Evolutionary conservation across 148 eudicot genomes (phyloP).

Genomic region (Pharnaceum exiguum): DNA sequence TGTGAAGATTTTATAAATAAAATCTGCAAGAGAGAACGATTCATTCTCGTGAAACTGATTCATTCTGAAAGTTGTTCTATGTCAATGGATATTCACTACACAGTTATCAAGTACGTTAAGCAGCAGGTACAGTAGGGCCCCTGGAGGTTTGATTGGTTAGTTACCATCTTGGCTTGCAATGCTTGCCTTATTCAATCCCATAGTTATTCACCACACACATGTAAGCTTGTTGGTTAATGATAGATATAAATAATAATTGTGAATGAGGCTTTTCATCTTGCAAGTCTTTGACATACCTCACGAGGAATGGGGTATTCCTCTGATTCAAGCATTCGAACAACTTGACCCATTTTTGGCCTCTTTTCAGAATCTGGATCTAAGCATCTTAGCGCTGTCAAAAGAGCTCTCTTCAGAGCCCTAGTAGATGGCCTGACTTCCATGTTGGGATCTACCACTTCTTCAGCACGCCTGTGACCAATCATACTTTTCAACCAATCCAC

Average conservation of each 20-base stretch:
- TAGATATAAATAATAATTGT: neutral
- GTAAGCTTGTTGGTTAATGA: neutral
- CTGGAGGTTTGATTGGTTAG: no score
- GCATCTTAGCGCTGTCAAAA: constrained; percentile 81
- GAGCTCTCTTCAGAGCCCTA: constrained; percentile 78
- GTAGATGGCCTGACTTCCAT: constrained; percentile 69
- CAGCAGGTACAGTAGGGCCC: no score
- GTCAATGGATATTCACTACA: no score
- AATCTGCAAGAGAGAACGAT: no score
- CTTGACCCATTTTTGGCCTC: constrained; percentile 88
- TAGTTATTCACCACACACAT: neutral
- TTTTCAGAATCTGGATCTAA: constrained; percentile 80
- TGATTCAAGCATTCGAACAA: constrained; percentile 90
- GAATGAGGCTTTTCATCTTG: neutral
- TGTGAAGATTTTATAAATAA: no score
- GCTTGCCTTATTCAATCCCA: no score
- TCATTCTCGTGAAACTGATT: no score
- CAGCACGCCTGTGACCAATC: constrained; percentile 77
- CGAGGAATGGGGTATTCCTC: constrained; percentile 84
- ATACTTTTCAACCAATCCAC: constrained; percentile 93
- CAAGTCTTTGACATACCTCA: constrained; percentile 42
- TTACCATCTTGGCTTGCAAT: no score
- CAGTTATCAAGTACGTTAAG: no score
- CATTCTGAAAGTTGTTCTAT: no score
- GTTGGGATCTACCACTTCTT: constrained; percentile 81